Evolutionary conservation across 2,329 filamentous ascomycete genomes (phyloP).

Genomic region (Sporothrix protearum): DNA sequence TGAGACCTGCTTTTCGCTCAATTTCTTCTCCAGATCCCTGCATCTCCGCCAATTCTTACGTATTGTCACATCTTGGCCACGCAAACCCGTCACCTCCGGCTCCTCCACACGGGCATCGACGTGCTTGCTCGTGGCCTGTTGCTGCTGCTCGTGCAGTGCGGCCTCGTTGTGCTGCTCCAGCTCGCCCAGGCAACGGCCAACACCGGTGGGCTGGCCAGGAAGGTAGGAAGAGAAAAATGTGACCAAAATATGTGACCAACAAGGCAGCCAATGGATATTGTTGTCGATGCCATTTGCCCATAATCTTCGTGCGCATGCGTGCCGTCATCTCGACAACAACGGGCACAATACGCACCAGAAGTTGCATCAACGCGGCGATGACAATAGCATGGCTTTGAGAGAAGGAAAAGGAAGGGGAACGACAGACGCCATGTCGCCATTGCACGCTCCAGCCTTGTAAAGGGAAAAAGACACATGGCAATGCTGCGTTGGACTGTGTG

Average conservation of each 20-base stretch:
- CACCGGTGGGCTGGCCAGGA: slow-evolving; percentile 9
- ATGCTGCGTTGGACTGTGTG: background rate
- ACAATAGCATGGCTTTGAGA: slow-evolving; percentile 16
- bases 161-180: background rate
- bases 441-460: background rate
- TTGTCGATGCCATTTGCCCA: slow-evolving; percentile 18
- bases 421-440: background rate
- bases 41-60: background rate
- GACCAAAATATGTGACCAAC: slow-evolving; percentile 17
- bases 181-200: slow-evolving; percentile 6
- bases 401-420: background rate
- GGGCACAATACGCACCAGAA: slow-evolving; percentile 24
- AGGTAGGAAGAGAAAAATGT: slow-evolving; percentile 15
- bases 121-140: slow-evolving; percentile 8
- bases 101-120: background rate
- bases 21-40: no score
- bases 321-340: slow-evolving; percentile 24
- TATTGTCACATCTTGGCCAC: slow-evolving; percentile 32
- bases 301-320: slow-evolving; percentile 14
- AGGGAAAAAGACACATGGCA: background rate
- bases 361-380: slow-evolving; percentile 19
- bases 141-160: slow-evolving; percentile 9
- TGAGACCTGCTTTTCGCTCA: no score
- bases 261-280: slow-evolving; percentile 15
- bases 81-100: slow-evolving; percentile 28